These are phyloP conservation scores for Candolleomyces aberdarensis DNA, from an alignment of 768 basidiomycete genomes.

Conservation along the genomic window DNA sequence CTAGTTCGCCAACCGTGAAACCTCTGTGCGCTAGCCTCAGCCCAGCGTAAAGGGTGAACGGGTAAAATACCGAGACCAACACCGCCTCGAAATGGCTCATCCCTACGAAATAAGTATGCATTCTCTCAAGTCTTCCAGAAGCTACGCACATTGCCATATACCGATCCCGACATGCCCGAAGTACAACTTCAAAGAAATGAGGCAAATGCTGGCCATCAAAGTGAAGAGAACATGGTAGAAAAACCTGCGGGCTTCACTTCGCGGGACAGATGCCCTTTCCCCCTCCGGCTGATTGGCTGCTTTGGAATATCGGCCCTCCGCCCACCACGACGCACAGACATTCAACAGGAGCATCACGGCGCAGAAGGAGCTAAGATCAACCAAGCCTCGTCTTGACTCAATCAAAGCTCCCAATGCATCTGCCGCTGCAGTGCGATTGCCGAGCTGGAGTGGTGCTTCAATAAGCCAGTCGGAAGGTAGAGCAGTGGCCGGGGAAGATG, in stretches of 20 bases:
- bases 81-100: constrained; percentile 74
- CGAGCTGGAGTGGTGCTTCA: constrained; percentile 62
- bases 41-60: constrained; percentile 86
- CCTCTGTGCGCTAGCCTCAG: constrained; percentile 90
- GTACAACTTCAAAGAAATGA: constrained; percentile 47
- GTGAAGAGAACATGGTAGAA: constrained; percentile 68
- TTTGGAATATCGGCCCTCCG: constrained; percentile 52
- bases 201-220: constrained; percentile 45
- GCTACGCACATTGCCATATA: constrained; percentile 69
- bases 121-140: neutral
- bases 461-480: constrained; percentile 73
- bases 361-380: constrained; percentile 79
- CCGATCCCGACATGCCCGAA: constrained; percentile 40
- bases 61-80: constrained; percentile 77
- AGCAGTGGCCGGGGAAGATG: constrained; percentile 25
- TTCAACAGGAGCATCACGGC: constrained; percentile 79
- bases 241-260: constrained; percentile 61
- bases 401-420: constrained; percentile 54
- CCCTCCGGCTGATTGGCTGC: constrained; percentile 47
- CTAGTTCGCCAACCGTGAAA: constrained; percentile 93
- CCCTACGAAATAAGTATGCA: constrained; percentile 41
- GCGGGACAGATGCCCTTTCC: constrained; percentile 73
- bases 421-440: constrained; percentile 35
- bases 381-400: constrained; percentile 69
- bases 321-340: constrained; percentile 72